Base-by-base conservation (phyloP, 495 filamentous ascomycete species). In the Xylaria castorea region DNA sequence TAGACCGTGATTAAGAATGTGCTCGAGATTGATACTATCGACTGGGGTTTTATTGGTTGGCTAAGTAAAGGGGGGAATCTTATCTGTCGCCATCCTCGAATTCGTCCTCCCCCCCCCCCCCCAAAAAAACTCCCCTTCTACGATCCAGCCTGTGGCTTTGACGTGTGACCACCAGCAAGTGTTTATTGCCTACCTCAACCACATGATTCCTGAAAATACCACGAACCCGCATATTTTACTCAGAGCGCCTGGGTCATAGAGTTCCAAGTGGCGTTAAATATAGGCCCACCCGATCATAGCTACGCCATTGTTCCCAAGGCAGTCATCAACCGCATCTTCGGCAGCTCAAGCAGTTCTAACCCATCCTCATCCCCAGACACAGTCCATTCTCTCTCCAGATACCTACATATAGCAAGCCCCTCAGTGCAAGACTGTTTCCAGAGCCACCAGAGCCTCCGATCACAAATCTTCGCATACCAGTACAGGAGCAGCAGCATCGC, bases 401-500 rank as follows among this genome's bases (percentile, higher is more conserved):
- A 81, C 42, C 76, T 44, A 32, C 72, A 75, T 22, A 83, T 82
- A 5, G 82, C 80, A 70, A 74, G 68, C 16, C 82, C 80, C 71
- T 85, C 85, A 22, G 84, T 71, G 30, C 34, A 69, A 38, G 82
- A 79, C 22, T 83, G 72, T 36, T 77, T 71, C 48, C 75, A 76
- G 22, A 84, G 12, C 83, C 82, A 86, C 84, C 83, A 87, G 20
- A 76, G 46, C 5, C 68, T 62, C 18, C 75, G 71, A 51, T 79
- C 73, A 18, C 76, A 68, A 51, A 86, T 73, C 71, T 79, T 84
- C 55, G 78, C 81, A 71, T 82, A 81, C 79, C 80, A 87, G 70
- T 80, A 84, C 5, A 75, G 76, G 58, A 86, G 71, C 57, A 87
- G 51, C 42, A 84, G 66, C 71, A 87, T 46, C 3, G 85, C 83